Evolutionary conservation across 1,284 basidiomycete species (phyloP), one percentile per base, ranked within the genome.

Genomic region (Microbotryomycetes sp.): DNA sequence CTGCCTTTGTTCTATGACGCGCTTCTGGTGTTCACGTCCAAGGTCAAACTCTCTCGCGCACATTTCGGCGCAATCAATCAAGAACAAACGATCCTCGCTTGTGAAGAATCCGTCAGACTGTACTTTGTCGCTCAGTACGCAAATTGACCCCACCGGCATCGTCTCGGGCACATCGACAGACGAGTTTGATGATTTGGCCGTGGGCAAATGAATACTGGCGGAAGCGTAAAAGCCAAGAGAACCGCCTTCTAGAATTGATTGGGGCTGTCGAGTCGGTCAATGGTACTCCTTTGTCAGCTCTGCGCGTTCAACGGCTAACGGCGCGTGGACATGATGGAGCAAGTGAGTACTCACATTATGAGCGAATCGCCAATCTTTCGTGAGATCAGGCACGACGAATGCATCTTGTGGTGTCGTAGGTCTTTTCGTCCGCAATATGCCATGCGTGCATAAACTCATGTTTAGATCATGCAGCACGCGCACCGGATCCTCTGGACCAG

Each of bases 321-420:
- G 14, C n/a, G n/a, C 50, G 12, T 30, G 30, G n/a, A 19, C n/a
- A n/a, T 28, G 23, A 23, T 52, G 15, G 25, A 4, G 15, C 14
- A 4, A 26, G 9, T 6, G 12, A 26, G 23, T 30, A 42, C 56
- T 19, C 36, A 62, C 60, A 29, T 62, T 62, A 16, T n/a, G 7
- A 22, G 30, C 32, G 56, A 66, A 66, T 4, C 64, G 51, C 64
- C 64, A 66, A 29, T 66, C 64, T 14, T 47, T 29, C 16, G 60
- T 62, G 1, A 60, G 54, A 28, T 66, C 61, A 2, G 58, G 32
- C 12, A 66, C 64, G 45, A 66, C 45, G 53, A 66, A 66, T 56
- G 6, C 47, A 22, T 7, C 4, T 60, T 60, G 25, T 60, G 58
- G 52, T 56, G 12, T 19, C 9, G 36, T 42, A 19, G 36, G 36